Evolutionary conservation across 352 stramenopile genomes (phyloP).

Genomic region (Phytophthora agathidicida): DNA sequence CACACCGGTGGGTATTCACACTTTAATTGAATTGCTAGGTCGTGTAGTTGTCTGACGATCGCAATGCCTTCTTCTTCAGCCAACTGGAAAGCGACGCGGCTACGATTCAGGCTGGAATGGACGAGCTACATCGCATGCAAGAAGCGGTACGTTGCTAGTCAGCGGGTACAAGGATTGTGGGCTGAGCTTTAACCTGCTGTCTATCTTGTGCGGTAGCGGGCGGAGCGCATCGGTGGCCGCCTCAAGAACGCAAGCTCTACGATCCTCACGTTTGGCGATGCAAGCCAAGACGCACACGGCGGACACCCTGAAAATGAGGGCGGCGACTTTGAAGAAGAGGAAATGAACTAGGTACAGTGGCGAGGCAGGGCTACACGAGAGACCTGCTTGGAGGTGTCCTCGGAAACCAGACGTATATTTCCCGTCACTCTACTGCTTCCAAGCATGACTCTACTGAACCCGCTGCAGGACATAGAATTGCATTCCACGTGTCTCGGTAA

Average conservation of each 20-base stretch:
- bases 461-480: slow-evolving; percentile 26
- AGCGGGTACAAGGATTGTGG: not conserved
- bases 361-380: not conserved
- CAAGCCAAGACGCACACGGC: slow-evolving; percentile 21
- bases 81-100: slow-evolving; percentile 57
- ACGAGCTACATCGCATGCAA: slow-evolving; percentile 61
- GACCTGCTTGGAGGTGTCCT: slow-evolving; percentile 6
- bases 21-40: too few species aligned
- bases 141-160: slow-evolving; percentile 39
- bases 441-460: slow-evolving; percentile 22
- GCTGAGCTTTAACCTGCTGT: not conserved
- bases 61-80: slow-evolving; percentile 24
- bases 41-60: slow-evolving; percentile 8
- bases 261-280: slow-evolving; percentile 57
- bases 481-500: slow-evolving; percentile 7
- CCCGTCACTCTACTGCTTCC: slow-evolving; percentile 30
- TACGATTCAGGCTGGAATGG: slow-evolving; percentile 66
- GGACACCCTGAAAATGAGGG: slow-evolving; percentile 12
- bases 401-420: slow-evolving; percentile 37
- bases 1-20: slow-evolving; percentile 28
- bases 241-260: slow-evolving; percentile 63
- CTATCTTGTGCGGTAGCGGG: slow-evolving; percentile 32
- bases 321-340: slow-evolving; percentile 25
- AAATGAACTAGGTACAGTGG: slow-evolving; percentile 25
- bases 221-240: slow-evolving; percentile 41